These are phyloP conservation scores for Chaetomiaceae sp. DNA, from an alignment of 2,329 filamentous ascomycete species.

Conservation along the genomic window DNA sequence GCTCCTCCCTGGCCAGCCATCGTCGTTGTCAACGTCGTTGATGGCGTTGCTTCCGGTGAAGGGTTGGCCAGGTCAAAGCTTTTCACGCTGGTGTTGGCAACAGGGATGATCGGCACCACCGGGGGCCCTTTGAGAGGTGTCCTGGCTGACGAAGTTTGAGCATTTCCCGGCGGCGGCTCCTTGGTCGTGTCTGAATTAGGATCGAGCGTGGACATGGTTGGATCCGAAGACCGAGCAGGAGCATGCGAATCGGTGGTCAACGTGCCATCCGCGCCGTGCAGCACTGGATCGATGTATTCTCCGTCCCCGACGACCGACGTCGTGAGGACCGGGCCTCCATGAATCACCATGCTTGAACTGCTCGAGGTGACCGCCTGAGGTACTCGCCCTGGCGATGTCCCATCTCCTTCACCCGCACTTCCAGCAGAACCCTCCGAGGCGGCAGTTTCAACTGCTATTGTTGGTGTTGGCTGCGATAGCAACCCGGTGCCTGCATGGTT, in stretches of 20 bases:
- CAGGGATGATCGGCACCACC: no score
- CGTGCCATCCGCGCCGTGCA: conserved; percentile 14
- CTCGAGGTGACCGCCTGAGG: neutral
- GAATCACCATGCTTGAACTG: neutral
- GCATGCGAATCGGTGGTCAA: conserved; percentile 21
- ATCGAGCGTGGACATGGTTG: conserved; percentile 14
- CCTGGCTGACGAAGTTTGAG: neutral
- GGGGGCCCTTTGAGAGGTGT: no score
- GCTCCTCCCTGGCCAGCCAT: neutral
- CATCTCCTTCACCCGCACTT: neutral
- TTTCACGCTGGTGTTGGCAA: no score
- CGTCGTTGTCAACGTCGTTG: neutral
- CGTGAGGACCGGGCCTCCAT: neutral
- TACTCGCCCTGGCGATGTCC: neutral
- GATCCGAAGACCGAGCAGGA: conserved; percentile 15
- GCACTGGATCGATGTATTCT: conserved; percentile 19
- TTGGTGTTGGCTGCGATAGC: conserved; percentile 1
- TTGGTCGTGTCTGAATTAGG: conserved; percentile 9
- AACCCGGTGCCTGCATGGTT: conserved; percentile 3
- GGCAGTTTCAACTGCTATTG: conserved; percentile 1
- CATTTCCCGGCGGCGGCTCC: conserved; percentile 18
- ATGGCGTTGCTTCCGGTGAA: no score
- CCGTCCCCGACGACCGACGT: conserved; percentile 2
- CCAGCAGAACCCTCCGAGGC: neutral
- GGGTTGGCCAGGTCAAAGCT: no score